Conservation (phyloP, 202 grass and related monocot species). For the Schoenoplectus tabernaemontani region DNA sequence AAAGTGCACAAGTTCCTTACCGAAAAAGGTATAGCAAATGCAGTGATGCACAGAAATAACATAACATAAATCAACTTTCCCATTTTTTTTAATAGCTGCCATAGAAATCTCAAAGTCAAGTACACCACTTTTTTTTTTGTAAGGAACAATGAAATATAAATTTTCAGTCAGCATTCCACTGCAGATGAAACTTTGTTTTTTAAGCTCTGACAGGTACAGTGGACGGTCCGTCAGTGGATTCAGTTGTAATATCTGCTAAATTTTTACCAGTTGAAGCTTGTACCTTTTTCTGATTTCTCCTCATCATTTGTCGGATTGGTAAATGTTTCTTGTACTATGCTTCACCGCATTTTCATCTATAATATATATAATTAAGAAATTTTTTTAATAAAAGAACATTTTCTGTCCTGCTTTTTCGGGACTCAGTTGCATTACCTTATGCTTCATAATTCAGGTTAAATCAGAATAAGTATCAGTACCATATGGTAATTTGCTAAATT, state of each 20-base stretch:
- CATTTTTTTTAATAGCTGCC: background rate
- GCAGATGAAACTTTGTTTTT: background rate
- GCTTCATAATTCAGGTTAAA: background rate
- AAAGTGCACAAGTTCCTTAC: too few species aligned
- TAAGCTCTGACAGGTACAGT: constrained; percentile 1
- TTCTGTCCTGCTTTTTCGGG: background rate
- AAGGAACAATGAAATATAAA: background rate
- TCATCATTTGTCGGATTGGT: background rate
- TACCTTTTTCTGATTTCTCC: background rate
- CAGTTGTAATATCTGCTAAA: background rate
- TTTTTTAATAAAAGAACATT: background rate
- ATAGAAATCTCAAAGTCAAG: background rate
- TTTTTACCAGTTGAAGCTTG: background rate
- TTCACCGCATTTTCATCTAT: constrained; percentile 54
- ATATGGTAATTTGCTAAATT: background rate
- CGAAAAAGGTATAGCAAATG: background rate
- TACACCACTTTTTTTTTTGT: background rate
- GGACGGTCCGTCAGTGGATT: background rate
- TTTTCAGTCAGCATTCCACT: background rate
- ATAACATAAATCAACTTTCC: background rate
- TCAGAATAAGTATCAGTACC: background rate
- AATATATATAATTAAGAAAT: background rate
- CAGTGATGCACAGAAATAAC: background rate
- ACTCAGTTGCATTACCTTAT: background rate
- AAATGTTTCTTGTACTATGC: constrained; percentile 24